Evolutionary conservation across 164 flowering plant species (phyloP).

Genomic region (Dillenia turbinata): DNA sequence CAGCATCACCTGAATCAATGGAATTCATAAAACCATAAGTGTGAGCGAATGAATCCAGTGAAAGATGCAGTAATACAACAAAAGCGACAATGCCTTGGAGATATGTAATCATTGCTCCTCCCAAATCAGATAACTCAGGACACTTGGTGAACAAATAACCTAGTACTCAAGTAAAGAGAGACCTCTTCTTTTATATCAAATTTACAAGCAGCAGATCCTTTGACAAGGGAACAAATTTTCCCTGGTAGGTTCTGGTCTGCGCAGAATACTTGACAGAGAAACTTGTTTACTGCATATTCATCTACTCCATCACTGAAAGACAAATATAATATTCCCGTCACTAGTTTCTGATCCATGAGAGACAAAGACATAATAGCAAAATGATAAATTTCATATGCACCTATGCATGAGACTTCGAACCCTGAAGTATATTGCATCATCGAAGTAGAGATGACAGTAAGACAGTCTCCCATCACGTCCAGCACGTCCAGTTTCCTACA

Average conservation of each 20-base stretch:
- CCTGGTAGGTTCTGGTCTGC: constrained; percentile 24
- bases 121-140: too few relatives aligned
- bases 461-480: constrained; percentile 93
- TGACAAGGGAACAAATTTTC: constrained; percentile 55
- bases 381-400: constrained; percentile 22
- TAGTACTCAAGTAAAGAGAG: background rate
- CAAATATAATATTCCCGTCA: background rate
- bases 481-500: constrained; percentile 93
- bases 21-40: constrained; percentile 1
- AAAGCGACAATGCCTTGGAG: too few relatives aligned
- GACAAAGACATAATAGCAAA: background rate
- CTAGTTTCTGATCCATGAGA: background rate
- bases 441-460: constrained; percentile 78
- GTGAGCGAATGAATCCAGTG: too few relatives aligned
- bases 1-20: constrained; percentile 63
- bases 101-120: too few relatives aligned
- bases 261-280: constrained; percentile 62
- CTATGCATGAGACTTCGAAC: constrained; percentile 81
- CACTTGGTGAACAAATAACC: background rate
- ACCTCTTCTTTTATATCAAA: constrained; percentile 99
- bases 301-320: constrained; percentile 90
- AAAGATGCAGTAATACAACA: too few relatives aligned
- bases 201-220: constrained; percentile 71
- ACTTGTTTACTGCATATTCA: constrained; percentile 70
- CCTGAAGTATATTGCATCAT: constrained; percentile 65